Conservation (phyloP, 176 grass and related monocot species). For the Olyra latifolia region DNA sequence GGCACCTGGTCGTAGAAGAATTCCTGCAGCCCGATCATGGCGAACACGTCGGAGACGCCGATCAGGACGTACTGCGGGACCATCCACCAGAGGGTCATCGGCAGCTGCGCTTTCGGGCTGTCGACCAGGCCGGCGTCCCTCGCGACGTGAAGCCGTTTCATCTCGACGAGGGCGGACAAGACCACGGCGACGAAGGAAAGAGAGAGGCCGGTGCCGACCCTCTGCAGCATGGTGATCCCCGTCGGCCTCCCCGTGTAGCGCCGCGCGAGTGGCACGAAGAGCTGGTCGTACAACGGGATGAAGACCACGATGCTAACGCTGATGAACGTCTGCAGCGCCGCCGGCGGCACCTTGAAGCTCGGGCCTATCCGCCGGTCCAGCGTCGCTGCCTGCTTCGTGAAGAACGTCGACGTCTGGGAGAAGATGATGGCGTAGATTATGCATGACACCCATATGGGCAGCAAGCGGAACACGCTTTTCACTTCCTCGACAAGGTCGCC, state of each 20-base stretch:
- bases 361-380: conserved; percentile 58
- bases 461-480: conserved; percentile 40
- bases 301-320: conserved; percentile 47
- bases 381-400: conserved; percentile 73
- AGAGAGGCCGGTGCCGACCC: conserved; percentile 48
- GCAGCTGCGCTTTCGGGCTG: conserved; percentile 35
- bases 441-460: conserved; percentile 67
- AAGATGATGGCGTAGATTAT: conserved; percentile 63
- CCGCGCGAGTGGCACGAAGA: conserved; percentile 44
- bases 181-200: conserved; percentile 45
- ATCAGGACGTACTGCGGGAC: conserved; percentile 73
- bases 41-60: conserved; percentile 76
- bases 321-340: conserved; percentile 61
- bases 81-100: conserved; percentile 96
- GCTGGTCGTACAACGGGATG: conserved; percentile 54
- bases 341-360: conserved; percentile 53
- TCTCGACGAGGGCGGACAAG: conserved; percentile 55
- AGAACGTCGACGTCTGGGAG: conserved; percentile 61
- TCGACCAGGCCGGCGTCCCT: conserved; percentile 38
- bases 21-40: conserved; percentile 79
- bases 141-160: conserved; percentile 41
- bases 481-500: conserved; percentile 41
- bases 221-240: conserved; percentile 73
- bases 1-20: conserved; percentile 96
- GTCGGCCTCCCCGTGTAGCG: conserved; percentile 38